Evolutionary conservation across 495 filamentous ascomycete genomes (phyloP).

Genomic region (Daldinia childiae): DNA sequence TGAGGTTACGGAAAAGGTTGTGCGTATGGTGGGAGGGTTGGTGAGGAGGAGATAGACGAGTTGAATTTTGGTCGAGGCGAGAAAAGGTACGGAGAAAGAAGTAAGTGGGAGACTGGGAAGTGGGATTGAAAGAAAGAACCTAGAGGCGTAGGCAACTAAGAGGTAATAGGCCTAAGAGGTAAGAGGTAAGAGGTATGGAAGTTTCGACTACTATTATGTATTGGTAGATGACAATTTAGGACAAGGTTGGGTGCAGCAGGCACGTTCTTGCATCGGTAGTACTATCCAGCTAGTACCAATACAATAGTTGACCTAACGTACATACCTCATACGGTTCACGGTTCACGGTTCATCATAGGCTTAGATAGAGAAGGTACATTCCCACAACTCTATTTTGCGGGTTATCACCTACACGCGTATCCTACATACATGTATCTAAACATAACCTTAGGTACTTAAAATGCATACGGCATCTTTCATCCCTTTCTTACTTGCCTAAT

Average conservation of each 20-base stretch:
- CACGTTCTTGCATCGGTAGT: slow-evolving; percentile 36
- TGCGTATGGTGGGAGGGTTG: slow-evolving; percentile 24
- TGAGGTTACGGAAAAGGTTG: slow-evolving; percentile 37
- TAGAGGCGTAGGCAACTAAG: slow-evolving; percentile 34
- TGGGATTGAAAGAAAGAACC: slow-evolving; percentile 44
- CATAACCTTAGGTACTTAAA: not conserved
- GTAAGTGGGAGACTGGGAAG: slow-evolving; percentile 36
- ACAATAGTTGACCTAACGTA: slow-evolving; percentile 4
- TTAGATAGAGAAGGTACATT: slow-evolving; percentile 10
- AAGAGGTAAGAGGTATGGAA: slow-evolving; percentile 17
- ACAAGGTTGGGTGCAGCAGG: slow-evolving; percentile 38
- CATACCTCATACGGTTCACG: not conserved
- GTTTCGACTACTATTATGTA: slow-evolving; percentile 12
- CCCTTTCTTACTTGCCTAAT: slow-evolving; percentile 12
- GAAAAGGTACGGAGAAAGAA: slow-evolving; percentile 39
- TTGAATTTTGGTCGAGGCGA: slow-evolving; percentile 23
- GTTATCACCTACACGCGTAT: not conserved
- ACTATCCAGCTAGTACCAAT: slow-evolving; percentile 34
- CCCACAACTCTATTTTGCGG: slow-evolving; percentile 3
- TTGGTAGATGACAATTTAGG: slow-evolving; percentile 26
- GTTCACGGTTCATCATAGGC: not conserved
- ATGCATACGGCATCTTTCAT: not conserved
- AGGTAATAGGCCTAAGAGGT: slow-evolving; percentile 4
- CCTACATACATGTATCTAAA: not conserved
- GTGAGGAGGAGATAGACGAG: slow-evolving; percentile 29